Percentiles rank a stretch among this genome's conserved stretches.
Conservation (phyloP, 192 early-diverging fungal species). For the Backusella tuberculispora region DNA sequence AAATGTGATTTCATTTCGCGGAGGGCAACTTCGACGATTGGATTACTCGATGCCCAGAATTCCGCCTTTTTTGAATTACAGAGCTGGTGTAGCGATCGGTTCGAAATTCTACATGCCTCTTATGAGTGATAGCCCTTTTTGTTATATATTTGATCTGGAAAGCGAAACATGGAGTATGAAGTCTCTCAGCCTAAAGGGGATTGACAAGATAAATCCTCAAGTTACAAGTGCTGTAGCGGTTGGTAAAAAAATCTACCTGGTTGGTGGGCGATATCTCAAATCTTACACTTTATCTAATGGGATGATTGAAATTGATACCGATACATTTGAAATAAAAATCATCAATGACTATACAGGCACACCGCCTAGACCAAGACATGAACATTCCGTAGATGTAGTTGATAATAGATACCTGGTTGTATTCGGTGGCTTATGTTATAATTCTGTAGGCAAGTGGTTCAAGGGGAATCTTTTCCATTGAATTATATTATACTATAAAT, state of each 20-base stretch:
- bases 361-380: conserved; percentile 38
- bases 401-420: conserved; percentile 35
- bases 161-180: conserved; percentile 30
- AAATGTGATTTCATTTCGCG: conserved; percentile 15
- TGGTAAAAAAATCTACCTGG: conserved; percentile 33
- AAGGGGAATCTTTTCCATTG: neutral
- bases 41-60: neutral
- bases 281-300: conserved; percentile 33
- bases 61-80: conserved; percentile 20
- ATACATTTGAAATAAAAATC: conserved; percentile 18
- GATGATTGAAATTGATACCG: conserved; percentile 22
- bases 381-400: conserved; percentile 36
- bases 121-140: conserved; percentile 23
- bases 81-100: conserved; percentile 26
- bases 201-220: conserved; percentile 17
- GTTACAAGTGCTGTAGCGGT: conserved; percentile 30
- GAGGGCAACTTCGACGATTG: neutral
- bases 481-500: neutral
- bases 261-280: conserved; percentile 32
- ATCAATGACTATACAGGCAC: conserved; percentile 24
- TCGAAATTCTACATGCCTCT: conserved; percentile 37
- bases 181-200: conserved; percentile 11
- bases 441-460: conserved; percentile 33
- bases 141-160: conserved; percentile 32
- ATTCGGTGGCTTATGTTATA: conserved; percentile 43